Percentiles rank a stretch among this genome's conserved stretches.
Evolutionary conservation across 352 stramenopile genomes (phyloP).

Genomic region (Blastocystis sp.): DNA sequence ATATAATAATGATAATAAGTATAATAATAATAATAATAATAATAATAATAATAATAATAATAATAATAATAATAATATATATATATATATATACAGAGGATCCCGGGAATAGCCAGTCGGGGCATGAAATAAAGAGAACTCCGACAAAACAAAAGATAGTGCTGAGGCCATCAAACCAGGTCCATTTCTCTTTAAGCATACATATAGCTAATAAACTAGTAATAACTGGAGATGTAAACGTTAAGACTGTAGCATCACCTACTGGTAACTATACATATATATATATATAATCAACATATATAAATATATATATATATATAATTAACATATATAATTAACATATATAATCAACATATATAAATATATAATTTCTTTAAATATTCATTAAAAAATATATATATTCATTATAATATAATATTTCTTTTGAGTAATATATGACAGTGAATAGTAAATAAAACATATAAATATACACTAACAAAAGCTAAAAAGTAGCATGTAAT

Average conservation of each 20-base stretch:
- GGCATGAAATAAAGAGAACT: slow-evolving; percentile 21
- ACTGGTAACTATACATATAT: slow-evolving; percentile 8
- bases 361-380: too few species aligned
- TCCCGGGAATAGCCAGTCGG: slow-evolving; percentile 4
- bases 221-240: slow-evolving; percentile 38
- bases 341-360: too few species aligned
- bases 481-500: slow-evolving; percentile 38
- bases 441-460: neutral
- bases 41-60: too few species aligned
- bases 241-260: slow-evolving; percentile 34
- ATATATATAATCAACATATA: too few species aligned
- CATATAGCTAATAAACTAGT: slow-evolving; percentile 35
- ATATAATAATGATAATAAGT: too few species aligned
- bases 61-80: neutral
- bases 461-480: slow-evolving; percentile 4
- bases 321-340: too few species aligned
- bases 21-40: too few species aligned
- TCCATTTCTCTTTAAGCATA: slow-evolving; percentile 36
- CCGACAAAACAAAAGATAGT: slow-evolving; percentile 21
- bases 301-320: too few species aligned
- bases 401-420: too few species aligned
- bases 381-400: too few species aligned
- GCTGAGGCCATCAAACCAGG: slow-evolving; percentile 17
- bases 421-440: too few species aligned
- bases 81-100: slow-evolving; percentile 11